phyloP scores from a whole-genome alignment of 1,139 yeast genomes.

The Debaryomycetaceae sp. region DNA sequence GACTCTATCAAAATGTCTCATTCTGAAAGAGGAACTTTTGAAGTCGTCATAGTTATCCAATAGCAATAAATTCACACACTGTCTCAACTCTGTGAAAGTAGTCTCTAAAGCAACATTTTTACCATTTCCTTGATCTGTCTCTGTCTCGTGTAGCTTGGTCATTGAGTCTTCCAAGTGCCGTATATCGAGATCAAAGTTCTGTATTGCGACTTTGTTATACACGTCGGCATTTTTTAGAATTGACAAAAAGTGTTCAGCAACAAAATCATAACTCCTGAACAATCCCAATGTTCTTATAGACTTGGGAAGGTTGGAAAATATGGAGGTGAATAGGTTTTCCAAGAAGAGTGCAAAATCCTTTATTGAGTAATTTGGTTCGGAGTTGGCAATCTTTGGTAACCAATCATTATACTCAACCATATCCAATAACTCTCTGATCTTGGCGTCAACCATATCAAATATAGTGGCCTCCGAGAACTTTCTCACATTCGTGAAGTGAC shows the following conservation, averaged over 20 bases:
- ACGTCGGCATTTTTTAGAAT: constrained; percentile 49
- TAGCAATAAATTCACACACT: constrained; percentile 40
- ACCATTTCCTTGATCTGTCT: constrained; percentile 22
- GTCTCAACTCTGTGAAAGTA: constrained; percentile 45
- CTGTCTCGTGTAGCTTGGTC: constrained; percentile 24
- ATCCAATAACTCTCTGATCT: constrained; percentile 76
- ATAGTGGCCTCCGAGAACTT: constrained; percentile 77
- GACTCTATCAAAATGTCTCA: constrained; percentile 41
- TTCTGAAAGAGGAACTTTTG: constrained; percentile 36
- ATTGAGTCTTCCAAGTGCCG: constrained; percentile 40
- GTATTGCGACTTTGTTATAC: constrained; percentile 40
- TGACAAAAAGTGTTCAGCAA: constrained; percentile 67
- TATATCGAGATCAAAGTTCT: constrained; percentile 43
- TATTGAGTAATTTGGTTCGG: constrained; percentile 70
- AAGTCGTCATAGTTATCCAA: constrained; percentile 40
- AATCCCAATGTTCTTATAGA: constrained; percentile 76
- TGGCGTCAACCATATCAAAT: constrained; percentile 75
- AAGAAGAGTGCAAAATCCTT: constrained; percentile 86
- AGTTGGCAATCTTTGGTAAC: constrained; percentile 42
- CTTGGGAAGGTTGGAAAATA: constrained; percentile 79
- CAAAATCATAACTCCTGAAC: constrained; percentile 81
- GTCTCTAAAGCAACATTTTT: constrained; percentile 38
- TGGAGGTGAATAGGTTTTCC: constrained; percentile 81
- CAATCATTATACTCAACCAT: constrained; percentile 85
- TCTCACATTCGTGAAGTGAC: constrained; percentile 57